Evolutionary conservation across 441 rosid species (phyloP).

Genomic region (Corymbia calophylla): DNA sequence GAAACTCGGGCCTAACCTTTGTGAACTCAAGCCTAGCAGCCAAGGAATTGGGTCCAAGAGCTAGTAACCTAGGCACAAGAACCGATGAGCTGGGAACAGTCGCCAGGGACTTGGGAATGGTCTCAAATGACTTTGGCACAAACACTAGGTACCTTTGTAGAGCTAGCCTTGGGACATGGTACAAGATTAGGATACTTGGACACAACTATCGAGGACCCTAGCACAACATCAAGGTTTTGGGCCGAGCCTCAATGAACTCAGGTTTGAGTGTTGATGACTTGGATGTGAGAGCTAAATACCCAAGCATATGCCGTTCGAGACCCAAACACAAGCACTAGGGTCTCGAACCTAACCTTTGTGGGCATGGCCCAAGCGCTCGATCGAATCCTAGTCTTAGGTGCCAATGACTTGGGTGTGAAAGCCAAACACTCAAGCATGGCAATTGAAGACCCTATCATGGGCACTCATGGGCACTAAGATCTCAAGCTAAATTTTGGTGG

Average conservation of each 20-base stretch:
- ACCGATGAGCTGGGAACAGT: fast-evolving
- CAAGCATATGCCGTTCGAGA: background rate
- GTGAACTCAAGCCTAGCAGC: fast-evolving
- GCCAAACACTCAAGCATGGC: background rate
- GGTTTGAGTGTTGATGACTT: background rate
- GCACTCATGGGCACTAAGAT: fast-evolving
- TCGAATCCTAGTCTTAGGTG: fast-evolving
- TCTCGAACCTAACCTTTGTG: background rate
- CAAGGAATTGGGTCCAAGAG: background rate
- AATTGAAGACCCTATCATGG: background rate
- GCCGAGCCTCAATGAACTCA: fast-evolving
- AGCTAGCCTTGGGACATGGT: background rate
- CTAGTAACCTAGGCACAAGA: fast-evolving
- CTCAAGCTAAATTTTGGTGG: background rate
- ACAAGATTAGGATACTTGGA: fast-evolving
- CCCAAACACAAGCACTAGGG: background rate
- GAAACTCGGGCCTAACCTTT: background rate
- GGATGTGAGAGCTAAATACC: background rate
- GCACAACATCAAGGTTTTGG: background rate
- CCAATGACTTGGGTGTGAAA: background rate
- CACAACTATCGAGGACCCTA: background rate
- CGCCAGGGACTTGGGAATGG: background rate
- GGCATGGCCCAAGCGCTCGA: background rate
- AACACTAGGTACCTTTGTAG: background rate
- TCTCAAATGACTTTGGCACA: fast-evolving